These are phyloP conservation scores for Panaeolus papilionaceus DNA, from an alignment of 768 basidiomycete genomes.

Conservation along the genomic window DNA sequence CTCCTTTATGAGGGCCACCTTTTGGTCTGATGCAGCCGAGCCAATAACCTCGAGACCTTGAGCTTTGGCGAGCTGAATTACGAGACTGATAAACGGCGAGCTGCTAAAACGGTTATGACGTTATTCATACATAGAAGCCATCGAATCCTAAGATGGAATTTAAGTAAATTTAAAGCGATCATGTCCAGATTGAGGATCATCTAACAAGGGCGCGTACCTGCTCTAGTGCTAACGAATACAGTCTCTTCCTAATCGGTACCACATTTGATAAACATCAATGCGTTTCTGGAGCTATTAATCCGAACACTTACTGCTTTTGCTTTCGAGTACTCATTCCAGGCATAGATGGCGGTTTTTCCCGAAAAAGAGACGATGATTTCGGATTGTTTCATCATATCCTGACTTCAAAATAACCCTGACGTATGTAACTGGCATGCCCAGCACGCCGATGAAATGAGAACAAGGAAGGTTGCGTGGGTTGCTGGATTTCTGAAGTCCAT, in stretches of 20 bases:
- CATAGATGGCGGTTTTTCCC: no score
- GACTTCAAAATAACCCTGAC: no score
- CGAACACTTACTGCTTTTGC: slow-evolving; percentile 31
- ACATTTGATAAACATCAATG: background rate
- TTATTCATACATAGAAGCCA: slow-evolving; percentile 53
- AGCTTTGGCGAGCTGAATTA: slow-evolving; percentile 58
- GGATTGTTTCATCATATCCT: no score
- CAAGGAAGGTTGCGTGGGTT: no score
- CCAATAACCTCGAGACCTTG: slow-evolving; percentile 72
- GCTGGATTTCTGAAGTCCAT: no score
- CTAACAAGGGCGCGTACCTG: background rate
- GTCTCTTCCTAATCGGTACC: slow-evolving; percentile 41
- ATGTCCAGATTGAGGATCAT: background rate
- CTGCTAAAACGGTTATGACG: background rate
- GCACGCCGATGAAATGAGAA: no score
- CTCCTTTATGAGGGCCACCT: slow-evolving; percentile 72
- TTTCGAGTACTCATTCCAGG: no score
- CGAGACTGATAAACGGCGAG: slow-evolving; percentile 37
- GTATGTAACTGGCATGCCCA: no score
- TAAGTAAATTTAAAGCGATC: background rate
- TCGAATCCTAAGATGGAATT: slow-evolving; percentile 43
- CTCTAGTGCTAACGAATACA: slow-evolving; percentile 46
- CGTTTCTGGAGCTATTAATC: background rate
- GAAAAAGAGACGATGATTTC: no score
- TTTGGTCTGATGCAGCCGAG: slow-evolving; percentile 75